Percentiles rank a stretch among this genome's conserved stretches.
These are phyloP conservation scores for Peronospora farinosa DNA, from an alignment of 352 stramenopile species.

Conservation along the genomic window DNA sequence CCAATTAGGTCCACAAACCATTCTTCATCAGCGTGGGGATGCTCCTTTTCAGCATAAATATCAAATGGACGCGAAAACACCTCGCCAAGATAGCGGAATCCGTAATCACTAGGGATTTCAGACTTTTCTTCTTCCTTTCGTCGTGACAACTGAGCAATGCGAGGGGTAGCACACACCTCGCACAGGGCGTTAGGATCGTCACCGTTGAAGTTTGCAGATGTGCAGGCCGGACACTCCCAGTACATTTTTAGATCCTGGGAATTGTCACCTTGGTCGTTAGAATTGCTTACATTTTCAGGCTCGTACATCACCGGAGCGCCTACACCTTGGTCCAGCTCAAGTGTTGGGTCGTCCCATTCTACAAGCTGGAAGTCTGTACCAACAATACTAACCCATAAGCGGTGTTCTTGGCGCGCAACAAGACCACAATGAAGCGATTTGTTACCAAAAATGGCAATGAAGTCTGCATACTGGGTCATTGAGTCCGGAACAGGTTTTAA, in stretches of 20 bases:
- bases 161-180: slow-evolving; percentile 68
- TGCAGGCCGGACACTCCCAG: slow-evolving; percentile 81
- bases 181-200: slow-evolving; percentile 72
- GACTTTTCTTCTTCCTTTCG: slow-evolving; percentile 18
- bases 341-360: slow-evolving; percentile 80
- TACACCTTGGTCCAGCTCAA: slow-evolving; percentile 77
- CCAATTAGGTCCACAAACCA: slow-evolving; percentile 75
- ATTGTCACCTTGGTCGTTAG: slow-evolving; percentile 10
- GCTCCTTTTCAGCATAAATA: slow-evolving; percentile 75
- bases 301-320: slow-evolving; percentile 54
- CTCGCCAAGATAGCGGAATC: slow-evolving; percentile 54
- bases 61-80: slow-evolving; percentile 68
- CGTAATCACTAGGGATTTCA: slow-evolving; percentile 29
- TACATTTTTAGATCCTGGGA: slow-evolving; percentile 79
- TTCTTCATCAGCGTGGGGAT: slow-evolving; percentile 50
- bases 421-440: slow-evolving; percentile 85
- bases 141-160: slow-evolving; percentile 18
- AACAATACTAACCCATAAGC: slow-evolving; percentile 86
- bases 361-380: slow-evolving; percentile 82
- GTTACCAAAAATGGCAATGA: slow-evolving; percentile 77
- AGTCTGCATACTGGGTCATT: slow-evolving; percentile 87
- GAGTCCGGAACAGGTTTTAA: slow-evolving; percentile 87
- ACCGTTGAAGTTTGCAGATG: slow-evolving; percentile 83
- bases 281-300: slow-evolving; percentile 7
- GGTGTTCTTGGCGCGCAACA: slow-evolving; percentile 78